Percentiles rank a stretch among this genome's conserved stretches.
phyloP scores from a whole-genome alignment of 768 basidiomycete genomes.

The Piloderma croceum region DNA sequence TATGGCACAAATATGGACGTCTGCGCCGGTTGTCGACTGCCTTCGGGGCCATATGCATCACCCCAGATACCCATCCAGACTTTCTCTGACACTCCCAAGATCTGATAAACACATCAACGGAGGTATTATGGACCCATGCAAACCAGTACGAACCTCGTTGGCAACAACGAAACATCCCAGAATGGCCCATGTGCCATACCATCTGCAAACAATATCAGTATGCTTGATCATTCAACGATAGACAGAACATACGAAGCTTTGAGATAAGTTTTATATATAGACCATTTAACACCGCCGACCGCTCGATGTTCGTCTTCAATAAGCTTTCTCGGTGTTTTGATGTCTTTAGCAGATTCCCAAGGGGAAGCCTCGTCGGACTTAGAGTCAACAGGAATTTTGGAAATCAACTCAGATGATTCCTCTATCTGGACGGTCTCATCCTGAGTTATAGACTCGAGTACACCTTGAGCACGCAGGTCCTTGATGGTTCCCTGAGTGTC shows the following conservation, averaged over 20 bases:
- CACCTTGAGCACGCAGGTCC: slow-evolving; percentile 29
- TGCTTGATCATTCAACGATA: neutral
- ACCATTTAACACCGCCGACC: slow-evolving; percentile 78
- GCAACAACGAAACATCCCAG: slow-evolving; percentile 44
- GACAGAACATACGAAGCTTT: slow-evolving; percentile 54
- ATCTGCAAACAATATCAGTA: slow-evolving; percentile 31
- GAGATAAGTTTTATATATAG: slow-evolving; percentile 61
- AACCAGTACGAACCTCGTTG: slow-evolving; percentile 20
- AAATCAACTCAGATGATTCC: too few relatives aligned
- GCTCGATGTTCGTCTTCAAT: slow-evolving; percentile 81
- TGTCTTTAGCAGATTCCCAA: slow-evolving; percentile 25
- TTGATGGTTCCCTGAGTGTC: slow-evolving; percentile 33
- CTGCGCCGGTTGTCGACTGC: slow-evolving; percentile 7
- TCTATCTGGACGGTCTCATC: slow-evolving; percentile 23
- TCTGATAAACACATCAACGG: slow-evolving; percentile 22
- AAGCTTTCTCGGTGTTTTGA: slow-evolving; percentile 66
- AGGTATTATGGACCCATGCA: too few relatives aligned
- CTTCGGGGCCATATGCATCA: slow-evolving; percentile 44
- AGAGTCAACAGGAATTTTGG: too few relatives aligned
- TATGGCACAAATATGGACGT: slow-evolving; percentile 26
- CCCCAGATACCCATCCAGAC: slow-evolving; percentile 81
- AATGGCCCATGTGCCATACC: slow-evolving; percentile 64
- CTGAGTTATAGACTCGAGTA: slow-evolving; percentile 31
- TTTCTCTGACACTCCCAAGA: slow-evolving; percentile 55
- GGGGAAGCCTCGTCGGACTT: slow-evolving; percentile 23